A percentile compares a stretch with the other conserved stretches of the same genome.
phyloP scores from a whole-genome alignment of 73 alveolate genomes.

The Paramecium bursaria region DNA sequence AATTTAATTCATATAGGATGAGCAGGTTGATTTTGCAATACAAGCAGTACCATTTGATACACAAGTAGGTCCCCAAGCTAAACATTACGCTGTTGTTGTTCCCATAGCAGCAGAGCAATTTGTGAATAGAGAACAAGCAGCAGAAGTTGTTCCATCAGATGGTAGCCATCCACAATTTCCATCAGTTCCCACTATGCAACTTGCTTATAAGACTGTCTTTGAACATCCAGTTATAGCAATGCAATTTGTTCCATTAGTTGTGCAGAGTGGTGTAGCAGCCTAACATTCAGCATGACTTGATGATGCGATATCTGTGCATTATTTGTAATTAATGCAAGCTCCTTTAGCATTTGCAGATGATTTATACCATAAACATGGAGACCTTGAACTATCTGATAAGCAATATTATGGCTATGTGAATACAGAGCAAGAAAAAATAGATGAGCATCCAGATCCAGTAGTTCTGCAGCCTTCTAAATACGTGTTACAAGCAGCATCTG shows the following conservation, averaged over 20 bases:
- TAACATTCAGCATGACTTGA: slow-evolving; percentile 15
- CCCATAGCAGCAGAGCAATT: not conserved
- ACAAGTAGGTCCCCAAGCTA: not conserved
- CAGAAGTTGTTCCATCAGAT: not conserved
- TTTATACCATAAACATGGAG: slow-evolving; percentile 37
- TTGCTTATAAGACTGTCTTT: not conserved
- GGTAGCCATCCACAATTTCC: slow-evolving; percentile 33
- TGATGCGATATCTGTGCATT: not conserved
- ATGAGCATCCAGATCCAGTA: slow-evolving; percentile 25
- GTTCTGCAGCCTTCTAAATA: slow-evolving; percentile 25
- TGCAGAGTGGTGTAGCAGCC: not conserved
- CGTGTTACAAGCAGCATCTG: not conserved
- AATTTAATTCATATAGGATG: not conserved
- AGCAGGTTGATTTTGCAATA: slow-evolving; percentile 12
- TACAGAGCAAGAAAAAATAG: no score
- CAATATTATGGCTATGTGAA: no score
- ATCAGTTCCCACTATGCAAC: slow-evolving; percentile 44
- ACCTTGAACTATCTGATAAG: no score
- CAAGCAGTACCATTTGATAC: not conserved
- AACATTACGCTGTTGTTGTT: not conserved
- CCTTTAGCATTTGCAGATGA: no score
- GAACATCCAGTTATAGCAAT: slow-evolving; percentile 1
- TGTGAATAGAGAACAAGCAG: not conserved
- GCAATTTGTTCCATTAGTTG: slow-evolving; percentile 13
- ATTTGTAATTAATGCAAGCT: not conserved